Evolutionary conservation across 2,329 filamentous ascomycete genomes (phyloP).

Genomic region (Dactylellina leptospora): DNA sequence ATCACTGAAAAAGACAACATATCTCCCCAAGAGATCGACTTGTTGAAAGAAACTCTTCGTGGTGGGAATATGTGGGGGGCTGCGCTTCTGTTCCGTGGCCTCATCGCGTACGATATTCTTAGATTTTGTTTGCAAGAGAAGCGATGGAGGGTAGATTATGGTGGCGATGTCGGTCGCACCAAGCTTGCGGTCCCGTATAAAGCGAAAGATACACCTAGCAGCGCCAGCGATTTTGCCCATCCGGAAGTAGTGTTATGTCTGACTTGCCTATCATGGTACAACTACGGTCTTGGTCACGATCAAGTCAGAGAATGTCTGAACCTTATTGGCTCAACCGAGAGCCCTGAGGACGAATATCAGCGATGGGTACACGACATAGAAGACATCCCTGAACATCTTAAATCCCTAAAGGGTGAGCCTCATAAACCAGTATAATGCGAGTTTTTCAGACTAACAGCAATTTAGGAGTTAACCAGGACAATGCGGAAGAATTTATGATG

Average conservation of each 20-base stretch:
- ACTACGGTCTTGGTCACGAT: constrained; percentile 65
- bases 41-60: constrained; percentile 59
- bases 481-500: constrained; percentile 63
- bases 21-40: constrained; percentile 57
- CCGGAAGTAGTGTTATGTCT: constrained; percentile 68
- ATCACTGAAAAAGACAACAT: constrained; percentile 62
- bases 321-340: constrained; percentile 65
- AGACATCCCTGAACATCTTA: constrained; percentile 60
- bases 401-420: constrained; percentile 58
- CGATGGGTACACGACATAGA: constrained; percentile 62
- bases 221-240: constrained; percentile 70
- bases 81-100: constrained; percentile 66
- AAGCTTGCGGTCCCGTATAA: constrained; percentile 69
- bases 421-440: background rate
- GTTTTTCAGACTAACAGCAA: background rate
- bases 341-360: constrained; percentile 66
- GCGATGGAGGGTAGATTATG: constrained; percentile 73
- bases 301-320: constrained; percentile 65
- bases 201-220: constrained; percentile 68
- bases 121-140: constrained; percentile 67
- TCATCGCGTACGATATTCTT: constrained; percentile 68
- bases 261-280: constrained; percentile 69
- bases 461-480: constrained; percentile 68
- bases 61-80: constrained; percentile 57
- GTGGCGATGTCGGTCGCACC: constrained; percentile 63